phyloP scores from a whole-genome alignment of 495 filamentous ascomycete genomes.

The Podospora bellae-mahoneyi region DNA sequence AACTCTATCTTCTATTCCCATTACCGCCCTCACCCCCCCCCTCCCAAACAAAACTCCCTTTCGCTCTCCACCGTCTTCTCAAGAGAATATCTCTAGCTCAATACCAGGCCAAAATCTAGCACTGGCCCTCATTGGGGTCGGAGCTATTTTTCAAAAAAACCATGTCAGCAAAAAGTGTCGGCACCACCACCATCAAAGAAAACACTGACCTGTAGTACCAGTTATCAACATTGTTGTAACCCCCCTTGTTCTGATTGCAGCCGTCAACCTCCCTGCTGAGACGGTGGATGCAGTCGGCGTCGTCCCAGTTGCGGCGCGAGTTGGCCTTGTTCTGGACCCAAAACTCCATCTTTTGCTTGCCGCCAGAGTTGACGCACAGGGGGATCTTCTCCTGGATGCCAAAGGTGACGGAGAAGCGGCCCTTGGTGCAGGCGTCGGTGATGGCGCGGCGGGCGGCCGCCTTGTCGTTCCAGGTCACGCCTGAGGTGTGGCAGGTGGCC shows the following conservation, averaged over 20 bases:
- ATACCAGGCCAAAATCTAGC: background rate
- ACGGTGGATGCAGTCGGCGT: slow-evolving; percentile 1
- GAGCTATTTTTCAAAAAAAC: background rate
- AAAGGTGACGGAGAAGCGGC: slow-evolving; percentile 6
- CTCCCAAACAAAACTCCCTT: background rate
- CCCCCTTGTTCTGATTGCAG: background rate
- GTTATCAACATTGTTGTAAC: background rate
- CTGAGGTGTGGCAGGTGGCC: slow-evolving; percentile 25
- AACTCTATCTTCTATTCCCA: background rate
- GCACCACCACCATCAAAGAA: background rate
- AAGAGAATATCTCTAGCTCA: background rate
- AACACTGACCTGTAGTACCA: background rate
- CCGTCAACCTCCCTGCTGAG: background rate
- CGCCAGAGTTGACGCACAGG: slow-evolving; percentile 2
- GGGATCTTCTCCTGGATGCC: background rate
- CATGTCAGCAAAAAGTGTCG: background rate
- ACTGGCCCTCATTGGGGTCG: background rate
- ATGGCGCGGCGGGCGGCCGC: slow-evolving; percentile 5
- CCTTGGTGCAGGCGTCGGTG: slow-evolving; percentile 8
- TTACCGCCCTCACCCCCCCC: background rate
- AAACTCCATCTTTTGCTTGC: slow-evolving; percentile 4
- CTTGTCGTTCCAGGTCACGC: background rate
- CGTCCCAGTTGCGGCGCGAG: background rate
- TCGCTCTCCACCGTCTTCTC: background rate
- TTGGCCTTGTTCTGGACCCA: slow-evolving; percentile 2